Evolutionary conservation across 2,329 filamentous ascomycete species (phyloP).

Genomic region (Ophiostoma ips): DNA sequence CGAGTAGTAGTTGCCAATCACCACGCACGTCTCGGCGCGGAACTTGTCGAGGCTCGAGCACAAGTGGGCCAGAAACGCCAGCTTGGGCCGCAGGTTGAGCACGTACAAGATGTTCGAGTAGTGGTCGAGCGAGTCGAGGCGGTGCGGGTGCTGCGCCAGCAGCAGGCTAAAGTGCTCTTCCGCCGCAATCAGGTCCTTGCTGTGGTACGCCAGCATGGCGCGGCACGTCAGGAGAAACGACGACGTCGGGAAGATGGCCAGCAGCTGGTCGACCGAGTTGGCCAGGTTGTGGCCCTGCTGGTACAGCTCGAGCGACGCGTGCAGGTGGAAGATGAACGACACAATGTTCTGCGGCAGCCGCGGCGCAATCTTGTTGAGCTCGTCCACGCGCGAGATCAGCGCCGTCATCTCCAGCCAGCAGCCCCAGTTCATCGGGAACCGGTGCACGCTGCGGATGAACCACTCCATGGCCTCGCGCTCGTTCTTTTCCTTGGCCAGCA

Average conservation of each 20-base stretch:
- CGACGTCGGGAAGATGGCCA: conserved; percentile 73
- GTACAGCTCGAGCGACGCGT: conserved; percentile 83
- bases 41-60: conserved; percentile 91
- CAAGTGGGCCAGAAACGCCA: conserved; percentile 83
- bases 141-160: conserved; percentile 57
- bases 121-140: conserved; percentile 82
- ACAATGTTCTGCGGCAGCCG: conserved; percentile 81
- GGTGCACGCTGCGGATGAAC: conserved; percentile 75
- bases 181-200: conserved; percentile 60
- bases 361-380: conserved; percentile 60
- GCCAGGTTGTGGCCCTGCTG: conserved; percentile 67
- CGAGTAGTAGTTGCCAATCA: conserved; percentile 95
- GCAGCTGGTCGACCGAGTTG: conserved; percentile 60
- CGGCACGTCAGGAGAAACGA: conserved; percentile 84
- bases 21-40: conserved; percentile 89
- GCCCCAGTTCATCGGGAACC: conserved; percentile 93
- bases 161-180: conserved; percentile 62
- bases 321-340: conserved; percentile 84
- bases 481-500: conserved; percentile 81
- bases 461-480: conserved; percentile 72
- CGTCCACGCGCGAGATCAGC: conserved; percentile 65
- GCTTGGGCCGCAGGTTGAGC: conserved; percentile 70
- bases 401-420: conserved; percentile 88
- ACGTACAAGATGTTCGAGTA: conserved; percentile 98
- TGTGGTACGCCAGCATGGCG: conserved; percentile 78